Evolutionary conservation across 1,284 basidiomycete genomes (phyloP).

Genomic region (Farysia itapuensis): DNA sequence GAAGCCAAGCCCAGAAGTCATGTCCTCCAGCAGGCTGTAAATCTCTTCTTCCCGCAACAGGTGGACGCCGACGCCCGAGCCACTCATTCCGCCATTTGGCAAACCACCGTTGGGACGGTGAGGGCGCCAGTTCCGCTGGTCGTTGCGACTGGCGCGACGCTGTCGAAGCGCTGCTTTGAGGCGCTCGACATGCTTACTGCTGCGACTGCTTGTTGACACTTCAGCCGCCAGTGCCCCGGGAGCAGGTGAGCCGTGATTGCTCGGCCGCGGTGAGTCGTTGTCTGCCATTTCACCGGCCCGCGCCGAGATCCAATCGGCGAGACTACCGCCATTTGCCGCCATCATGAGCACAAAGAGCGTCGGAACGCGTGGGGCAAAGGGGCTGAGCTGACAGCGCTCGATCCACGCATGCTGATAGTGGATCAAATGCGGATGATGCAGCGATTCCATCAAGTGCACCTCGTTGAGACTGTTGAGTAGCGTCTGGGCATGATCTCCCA

Average conservation of each 20-base stretch:
- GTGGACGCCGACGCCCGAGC: conserved; percentile 32
- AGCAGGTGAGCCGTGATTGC: not conserved
- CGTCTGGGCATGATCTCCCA: conserved; percentile 67
- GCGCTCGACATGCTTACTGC: conserved; percentile 18
- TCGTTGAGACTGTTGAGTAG: conserved; percentile 58
- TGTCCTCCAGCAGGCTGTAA: conserved; percentile 44
- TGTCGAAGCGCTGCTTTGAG: conserved; percentile 39
- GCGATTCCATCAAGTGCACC: conserved; percentile 78
- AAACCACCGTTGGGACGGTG: no score
- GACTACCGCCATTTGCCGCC: conserved; percentile 56
- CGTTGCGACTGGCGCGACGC: conserved; percentile 12
- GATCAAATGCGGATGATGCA: conserved; percentile 87
- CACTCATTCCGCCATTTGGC: not conserved
- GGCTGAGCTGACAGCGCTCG: conserved; percentile 63
- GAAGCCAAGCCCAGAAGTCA: conserved; percentile 49
- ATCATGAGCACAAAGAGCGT: conserved; percentile 57
- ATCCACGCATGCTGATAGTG: conserved; percentile 96
- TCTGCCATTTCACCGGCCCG: conserved; percentile 15
- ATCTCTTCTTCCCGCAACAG: conserved; percentile 53
- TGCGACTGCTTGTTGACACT: not conserved
- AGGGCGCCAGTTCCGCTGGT: not conserved
- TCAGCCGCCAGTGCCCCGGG: not conserved
- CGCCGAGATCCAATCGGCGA: conserved; percentile 53
- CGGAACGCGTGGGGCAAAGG: conserved; percentile 49
- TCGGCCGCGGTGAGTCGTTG: conserved; percentile 1